Evolutionary conservation across 2,329 filamentous ascomycete species (phyloP), one percentile per base, ranked within the genome.

Genomic region (Fusarium beomiforme): DNA sequence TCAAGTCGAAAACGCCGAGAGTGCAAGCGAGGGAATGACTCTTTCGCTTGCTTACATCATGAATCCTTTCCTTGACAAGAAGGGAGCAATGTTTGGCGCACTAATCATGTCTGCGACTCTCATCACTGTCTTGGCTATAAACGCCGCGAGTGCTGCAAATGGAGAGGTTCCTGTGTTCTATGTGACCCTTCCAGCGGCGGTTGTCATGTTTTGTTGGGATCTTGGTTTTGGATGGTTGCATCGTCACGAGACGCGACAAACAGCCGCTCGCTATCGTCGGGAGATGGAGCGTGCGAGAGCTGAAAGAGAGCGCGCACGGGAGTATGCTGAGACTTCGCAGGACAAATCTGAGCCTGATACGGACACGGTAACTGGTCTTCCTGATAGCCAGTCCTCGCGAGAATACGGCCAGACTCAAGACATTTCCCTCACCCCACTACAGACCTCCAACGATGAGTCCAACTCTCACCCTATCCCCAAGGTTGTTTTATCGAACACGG

Each of bases 51-150:
- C 92, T 69, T 91, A 93, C 74, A 92, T 93, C 73, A 88, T 93
- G 86, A 92, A 93, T 69, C 92, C 92, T 0, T 93, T 91, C 63
- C 78, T 93, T 1, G 91, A 94, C 75, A 91, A 89, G 69, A 81
- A 83, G 5, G 88, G 91, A 12, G 92, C 92, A 1, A 82, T 83
- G 0, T 90, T 93, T 59, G 91, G 91, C 2, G 88, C 85, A 0
- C 69, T 88, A 8, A 83, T 93, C 59, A 93, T 94, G 90, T 85
- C 89, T 3, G 84, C 83, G 0, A 92, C 91, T 0, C 84, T 94
- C 29, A 82, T 93, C 61, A 90, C 90, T 0, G 82, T 94, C 0
- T 81, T 93, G 4, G 88, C 85, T 0, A 76, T 93, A 31, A 93
- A 93, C 54, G 91, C 91, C 4, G 84, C 86, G 0, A 88, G 85